phyloP scores from a whole-genome alignment of 169 alveolate species.

The Toxoplasma gondii region DNA sequence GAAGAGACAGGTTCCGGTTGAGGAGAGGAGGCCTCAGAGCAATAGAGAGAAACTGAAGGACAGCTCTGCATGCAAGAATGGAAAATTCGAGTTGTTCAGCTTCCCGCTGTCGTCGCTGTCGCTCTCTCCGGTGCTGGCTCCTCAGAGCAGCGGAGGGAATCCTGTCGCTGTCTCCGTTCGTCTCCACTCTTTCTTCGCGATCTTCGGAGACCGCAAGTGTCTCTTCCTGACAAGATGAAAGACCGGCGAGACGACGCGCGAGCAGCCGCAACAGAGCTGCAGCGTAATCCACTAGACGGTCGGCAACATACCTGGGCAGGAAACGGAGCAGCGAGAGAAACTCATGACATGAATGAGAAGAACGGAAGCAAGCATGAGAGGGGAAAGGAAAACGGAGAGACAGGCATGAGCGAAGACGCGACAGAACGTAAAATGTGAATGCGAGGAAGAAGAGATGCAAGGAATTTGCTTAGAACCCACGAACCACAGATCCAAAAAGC shows the following conservation, averaged over 20 bases:
- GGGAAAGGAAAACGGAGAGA: no score
- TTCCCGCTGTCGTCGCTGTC: background rate
- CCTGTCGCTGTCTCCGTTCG: background rate
- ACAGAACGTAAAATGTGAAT: no score
- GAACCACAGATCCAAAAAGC: no score
- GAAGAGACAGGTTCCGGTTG: background rate
- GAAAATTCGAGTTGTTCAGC: background rate
- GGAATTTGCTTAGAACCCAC: no score
- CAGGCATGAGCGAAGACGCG: no score
- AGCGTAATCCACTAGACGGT: background rate
- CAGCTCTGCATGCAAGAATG: background rate
- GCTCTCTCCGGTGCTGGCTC: background rate
- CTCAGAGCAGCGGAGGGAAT: background rate
- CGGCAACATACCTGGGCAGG: constrained; percentile 10
- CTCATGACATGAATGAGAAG: no score
- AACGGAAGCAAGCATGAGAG: no score
- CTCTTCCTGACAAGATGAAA: background rate
- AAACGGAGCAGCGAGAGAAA: background rate
- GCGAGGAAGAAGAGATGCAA: no score
- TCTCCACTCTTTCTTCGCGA: background rate
- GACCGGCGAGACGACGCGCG: background rate
- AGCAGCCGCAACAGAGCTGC: constrained; percentile 15
- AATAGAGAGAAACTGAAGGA: background rate
- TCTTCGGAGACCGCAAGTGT: background rate
- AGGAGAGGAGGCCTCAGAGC: constrained; percentile 38